Percentiles rank a stretch among this genome's conserved stretches.
phyloP scores from a whole-genome alignment of 1,139 yeast genomes.

The Candida neerlandica region DNA sequence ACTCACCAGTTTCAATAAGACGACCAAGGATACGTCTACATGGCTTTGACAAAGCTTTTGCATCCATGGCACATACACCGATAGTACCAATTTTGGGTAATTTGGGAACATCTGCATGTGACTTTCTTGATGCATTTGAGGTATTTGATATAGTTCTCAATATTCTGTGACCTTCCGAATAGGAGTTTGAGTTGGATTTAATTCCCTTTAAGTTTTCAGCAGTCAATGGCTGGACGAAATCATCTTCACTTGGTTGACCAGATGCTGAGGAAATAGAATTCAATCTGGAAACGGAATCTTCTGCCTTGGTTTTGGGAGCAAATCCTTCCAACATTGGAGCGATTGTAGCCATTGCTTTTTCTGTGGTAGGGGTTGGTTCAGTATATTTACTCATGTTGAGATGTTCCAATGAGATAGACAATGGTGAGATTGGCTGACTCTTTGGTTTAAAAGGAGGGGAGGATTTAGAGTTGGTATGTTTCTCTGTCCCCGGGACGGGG shows the following conservation, averaged over 20 bases:
- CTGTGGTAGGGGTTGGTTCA: constrained; percentile 36
- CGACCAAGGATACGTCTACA: constrained; percentile 89
- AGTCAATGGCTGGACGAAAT: constrained; percentile 11
- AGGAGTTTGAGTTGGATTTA: constrained; percentile 11
- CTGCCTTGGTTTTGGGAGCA: constrained; percentile 69
- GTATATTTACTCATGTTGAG: neutral
- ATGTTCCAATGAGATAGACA: constrained; percentile 22
- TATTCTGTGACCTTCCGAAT: constrained; percentile 19
- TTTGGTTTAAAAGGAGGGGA: constrained; percentile 12
- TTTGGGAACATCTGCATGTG: constrained; percentile 48
- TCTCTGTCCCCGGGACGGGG: constrained; percentile 9
- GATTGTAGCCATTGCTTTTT: constrained; percentile 71
- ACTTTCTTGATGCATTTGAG: constrained; percentile 40
- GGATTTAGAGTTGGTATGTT: neutral
- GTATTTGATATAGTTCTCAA: constrained; percentile 41
- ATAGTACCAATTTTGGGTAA: constrained; percentile 85
- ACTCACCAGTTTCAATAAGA: constrained; percentile 89
- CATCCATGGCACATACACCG: constrained; percentile 99
- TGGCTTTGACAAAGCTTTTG: constrained; percentile 93
- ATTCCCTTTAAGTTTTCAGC: constrained; percentile 10
- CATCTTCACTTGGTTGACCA: constrained; percentile 7
- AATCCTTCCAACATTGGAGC: constrained; percentile 77
- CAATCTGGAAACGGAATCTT: constrained; percentile 39
- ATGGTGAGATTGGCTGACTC: constrained; percentile 38
- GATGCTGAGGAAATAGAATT: constrained; percentile 25